These are phyloP conservation scores for Solanum virginianum DNA, from an alignment of 257 asterid genomes.

Conservation along the genomic window DNA sequence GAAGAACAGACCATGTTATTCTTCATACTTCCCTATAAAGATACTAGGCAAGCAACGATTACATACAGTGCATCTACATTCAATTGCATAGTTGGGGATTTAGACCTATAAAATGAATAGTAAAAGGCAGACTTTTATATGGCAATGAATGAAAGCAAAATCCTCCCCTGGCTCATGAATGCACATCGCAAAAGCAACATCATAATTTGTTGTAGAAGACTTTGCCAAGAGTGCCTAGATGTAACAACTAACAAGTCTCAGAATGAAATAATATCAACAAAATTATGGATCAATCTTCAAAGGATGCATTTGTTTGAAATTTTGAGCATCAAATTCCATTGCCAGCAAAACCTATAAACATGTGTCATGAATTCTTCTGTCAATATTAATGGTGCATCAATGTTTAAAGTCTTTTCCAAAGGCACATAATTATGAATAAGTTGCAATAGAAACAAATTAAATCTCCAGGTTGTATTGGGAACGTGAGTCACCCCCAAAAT, in stretches of 20 bases:
- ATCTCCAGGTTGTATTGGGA: not conserved
- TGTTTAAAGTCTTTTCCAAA: not conserved
- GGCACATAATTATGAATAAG: not conserved
- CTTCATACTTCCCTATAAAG: not conserved
- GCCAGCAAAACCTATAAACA: not conserved
- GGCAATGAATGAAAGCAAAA: not conserved
- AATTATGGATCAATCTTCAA: not conserved
- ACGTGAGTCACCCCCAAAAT: too few relatives aligned
- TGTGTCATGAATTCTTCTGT: not conserved
- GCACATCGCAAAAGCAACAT: not conserved
- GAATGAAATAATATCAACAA: not conserved
- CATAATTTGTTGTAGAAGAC: not conserved
- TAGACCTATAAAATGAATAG: not conserved
- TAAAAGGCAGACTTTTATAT: not conserved
- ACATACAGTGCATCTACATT: not conserved
- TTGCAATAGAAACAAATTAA: not conserved
- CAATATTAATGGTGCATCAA: not conserved
- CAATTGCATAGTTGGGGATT: not conserved
- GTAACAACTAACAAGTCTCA: not conserved
- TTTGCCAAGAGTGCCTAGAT: not conserved
- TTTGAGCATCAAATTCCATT: not conserved
- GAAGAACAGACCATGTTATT: not conserved
- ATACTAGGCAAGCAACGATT: not conserved
- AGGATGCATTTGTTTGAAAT: not conserved
- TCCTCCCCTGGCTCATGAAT: not conserved